Base-by-base conservation (phyloP, 2,329 filamentous ascomycete genomes). In the Apiospora pterosperma region DNA sequence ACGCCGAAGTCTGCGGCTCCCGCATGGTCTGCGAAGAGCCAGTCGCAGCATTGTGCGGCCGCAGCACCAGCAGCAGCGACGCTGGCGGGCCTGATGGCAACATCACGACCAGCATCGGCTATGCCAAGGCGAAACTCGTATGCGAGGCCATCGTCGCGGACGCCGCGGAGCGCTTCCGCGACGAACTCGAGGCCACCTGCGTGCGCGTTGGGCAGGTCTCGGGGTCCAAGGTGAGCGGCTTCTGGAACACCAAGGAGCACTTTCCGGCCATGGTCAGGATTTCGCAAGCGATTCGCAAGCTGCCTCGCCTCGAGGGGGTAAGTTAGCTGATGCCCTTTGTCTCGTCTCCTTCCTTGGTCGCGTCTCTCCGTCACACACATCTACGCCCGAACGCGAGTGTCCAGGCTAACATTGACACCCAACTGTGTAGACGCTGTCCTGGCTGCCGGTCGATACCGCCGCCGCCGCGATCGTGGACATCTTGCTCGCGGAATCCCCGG, bases 121-220 rank as follows among this genome's bases (percentile, higher is more conserved):
- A 71, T 36, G 69, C 70, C 12, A 66, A 71, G 39, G 70, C 64
- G 36, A 71, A 71, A 62, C 64, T 70, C 4, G 69, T 69, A 1
- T 71, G 69, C 21, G 70, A 71, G 39, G 69, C 67, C 64, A 66
- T 71, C 12, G 42, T 71, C 8, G 68, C 69, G 36, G 42, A 60
- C 10, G 66, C 67, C 1, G 64, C 68, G 2, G 23, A 59, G 21
- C 41, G 28, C 2, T 64, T 64, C 39, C 58, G 48, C 5, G 62
- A 60, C 2, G 52, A 62, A 6, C 58, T 70, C 1, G 68, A 70
- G 59, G 62, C 67, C n/a, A 61, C 67, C 7, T 65, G 61, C 25
- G 59, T 69, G 5, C 68, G 68, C 41, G 68, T 66, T n/a, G 69
- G 69, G 4, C 69, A 70, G 62, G 67, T 70, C 36, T 65, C 67